Percentiles rank a stretch among this genome's conserved stretches.
Evolutionary conservation across 2,329 filamentous ascomycete genomes (phyloP).

Genomic region (Phaeoacremonium minimum): DNA sequence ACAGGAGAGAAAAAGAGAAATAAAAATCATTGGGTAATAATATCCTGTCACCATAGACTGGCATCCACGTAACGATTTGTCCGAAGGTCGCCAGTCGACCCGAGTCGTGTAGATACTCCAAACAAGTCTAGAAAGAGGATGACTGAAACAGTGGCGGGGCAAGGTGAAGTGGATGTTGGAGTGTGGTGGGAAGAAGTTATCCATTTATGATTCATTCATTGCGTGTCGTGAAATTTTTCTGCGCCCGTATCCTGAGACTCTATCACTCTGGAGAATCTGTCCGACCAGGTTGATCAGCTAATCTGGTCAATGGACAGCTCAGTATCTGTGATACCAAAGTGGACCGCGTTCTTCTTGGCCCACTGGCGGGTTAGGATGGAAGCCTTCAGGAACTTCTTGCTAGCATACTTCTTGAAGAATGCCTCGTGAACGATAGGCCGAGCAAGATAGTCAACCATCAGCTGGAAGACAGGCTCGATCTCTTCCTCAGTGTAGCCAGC

Average conservation of each 20-base stretch:
- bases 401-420: slow-evolving; percentile 99
- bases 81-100: too few relatives aligned
- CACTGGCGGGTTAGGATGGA: slow-evolving; percentile 89
- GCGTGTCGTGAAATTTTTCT: slow-evolving; percentile 7
- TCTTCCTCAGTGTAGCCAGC: slow-evolving; percentile 91
- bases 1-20: slow-evolving; percentile 4
- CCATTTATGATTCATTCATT: slow-evolving; percentile 9
- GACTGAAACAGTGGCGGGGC: background rate
- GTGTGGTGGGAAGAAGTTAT: too few relatives aligned
- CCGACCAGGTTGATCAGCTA: slow-evolving; percentile 7
- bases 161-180: background rate
- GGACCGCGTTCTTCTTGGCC: slow-evolving; percentile 74
- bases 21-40: slow-evolving; percentile 5
- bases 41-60: slow-evolving; percentile 8
- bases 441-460: slow-evolving; percentile 96
- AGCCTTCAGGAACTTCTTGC: slow-evolving; percentile 98
- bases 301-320: slow-evolving; percentile 47
- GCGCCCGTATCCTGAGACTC: slow-evolving; percentile 3
- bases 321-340: slow-evolving; percentile 50
- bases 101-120: too few relatives aligned
- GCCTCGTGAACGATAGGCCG: slow-evolving; percentile 90
- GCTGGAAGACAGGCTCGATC: slow-evolving; percentile 83
- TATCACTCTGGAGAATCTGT: slow-evolving; percentile 3
- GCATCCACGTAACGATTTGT: too few relatives aligned
- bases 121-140: too few relatives aligned